These are phyloP conservation scores for Anisodus tanguticus DNA, from an alignment of 257 asterid genomes.

Conservation along the genomic window DNA sequence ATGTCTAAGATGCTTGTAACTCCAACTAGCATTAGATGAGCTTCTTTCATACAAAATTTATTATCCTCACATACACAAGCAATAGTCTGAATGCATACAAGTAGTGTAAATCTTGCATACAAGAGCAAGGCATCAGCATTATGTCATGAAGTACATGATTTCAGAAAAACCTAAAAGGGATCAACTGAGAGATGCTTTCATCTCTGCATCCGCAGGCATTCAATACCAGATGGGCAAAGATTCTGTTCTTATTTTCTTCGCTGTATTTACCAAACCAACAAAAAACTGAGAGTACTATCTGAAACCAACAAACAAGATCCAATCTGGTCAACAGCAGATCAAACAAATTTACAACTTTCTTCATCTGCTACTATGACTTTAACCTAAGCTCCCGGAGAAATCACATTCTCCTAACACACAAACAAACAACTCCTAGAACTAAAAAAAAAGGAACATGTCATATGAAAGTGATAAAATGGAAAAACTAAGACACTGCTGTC, in stretches of 20 bases:
- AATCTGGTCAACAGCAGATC: conserved; percentile 12
- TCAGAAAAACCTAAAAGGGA: conserved; percentile 2
- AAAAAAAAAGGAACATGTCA: conserved; percentile 1
- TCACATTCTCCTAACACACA: conserved; percentile 33
- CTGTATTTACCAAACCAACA: conserved; percentile 29
- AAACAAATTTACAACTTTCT: conserved; percentile 23
- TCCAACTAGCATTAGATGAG: background rate
- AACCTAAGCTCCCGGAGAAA: conserved; percentile 31
- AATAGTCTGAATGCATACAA: background rate
- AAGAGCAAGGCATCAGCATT: conserved; percentile 19
- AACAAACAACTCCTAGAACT: conserved; percentile 25
- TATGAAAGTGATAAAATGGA: background rate
- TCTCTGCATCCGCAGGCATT: conserved; percentile 17
- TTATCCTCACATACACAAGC: background rate
- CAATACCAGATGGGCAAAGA: conserved; percentile 23
- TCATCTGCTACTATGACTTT: conserved; percentile 23
- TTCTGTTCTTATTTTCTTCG: conserved; percentile 17
- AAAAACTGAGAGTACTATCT: background rate
- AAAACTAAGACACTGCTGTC: conserved; percentile 36
- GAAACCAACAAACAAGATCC: conserved; percentile 29
- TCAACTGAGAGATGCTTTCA: conserved; percentile 14
- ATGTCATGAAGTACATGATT: conserved; percentile 19
- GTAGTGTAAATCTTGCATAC: background rate
- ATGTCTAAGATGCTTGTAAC: too few relatives aligned
- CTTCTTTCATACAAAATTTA: background rate